Evolutionary conservation across 768 basidiomycete species (phyloP).

Genomic region (Mycena maculata): DNA sequence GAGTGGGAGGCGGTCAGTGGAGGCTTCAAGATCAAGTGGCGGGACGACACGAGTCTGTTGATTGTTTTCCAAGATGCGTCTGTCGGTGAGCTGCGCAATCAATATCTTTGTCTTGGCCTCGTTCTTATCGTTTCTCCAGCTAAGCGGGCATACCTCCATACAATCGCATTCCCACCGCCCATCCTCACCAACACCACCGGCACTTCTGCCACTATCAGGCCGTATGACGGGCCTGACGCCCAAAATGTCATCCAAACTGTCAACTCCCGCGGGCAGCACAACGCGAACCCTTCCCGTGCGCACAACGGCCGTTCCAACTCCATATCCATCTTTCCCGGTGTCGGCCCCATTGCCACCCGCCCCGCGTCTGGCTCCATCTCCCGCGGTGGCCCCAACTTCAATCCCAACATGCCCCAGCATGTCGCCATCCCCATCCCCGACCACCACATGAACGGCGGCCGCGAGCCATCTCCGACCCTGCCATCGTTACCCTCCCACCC

Average conservation of each 20-base stretch:
- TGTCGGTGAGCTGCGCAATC: constrained; percentile 73
- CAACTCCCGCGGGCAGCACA: constrained; percentile 76
- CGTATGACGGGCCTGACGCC: constrained; percentile 96
- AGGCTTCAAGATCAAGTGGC: constrained; percentile 99
- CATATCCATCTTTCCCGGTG: constrained; percentile 69
- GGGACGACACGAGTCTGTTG: constrained; percentile 94
- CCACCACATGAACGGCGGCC: constrained; percentile 56
- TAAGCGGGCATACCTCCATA: constrained; percentile 94
- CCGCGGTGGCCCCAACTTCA: constrained; percentile 47
- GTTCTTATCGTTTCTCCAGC: constrained; percentile 58
- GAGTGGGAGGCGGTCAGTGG: constrained; percentile 89
- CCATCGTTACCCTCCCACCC: constrained; percentile 86
- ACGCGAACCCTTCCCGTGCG: constrained; percentile 73
- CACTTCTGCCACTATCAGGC: constrained; percentile 73
- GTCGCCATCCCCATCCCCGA: constrained; percentile 62
- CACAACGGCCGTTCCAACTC: constrained; percentile 78
- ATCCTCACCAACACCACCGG: constrained; percentile 68
- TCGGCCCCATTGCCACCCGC: constrained; percentile 51
- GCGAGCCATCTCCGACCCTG: constrained; percentile 86
- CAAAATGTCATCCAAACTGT: constrained; percentile 86
- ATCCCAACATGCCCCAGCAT: constrained; percentile 46
- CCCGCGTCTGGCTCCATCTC: constrained; percentile 49
- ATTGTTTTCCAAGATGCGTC: constrained; percentile 94
- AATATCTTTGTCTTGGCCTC: neutral
- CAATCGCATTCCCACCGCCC: constrained; percentile 84